Evolutionary conservation across 257 asterid genomes (phyloP), one percentile per base, ranked within the genome.

Genomic region (Rhazya stricta): DNA sequence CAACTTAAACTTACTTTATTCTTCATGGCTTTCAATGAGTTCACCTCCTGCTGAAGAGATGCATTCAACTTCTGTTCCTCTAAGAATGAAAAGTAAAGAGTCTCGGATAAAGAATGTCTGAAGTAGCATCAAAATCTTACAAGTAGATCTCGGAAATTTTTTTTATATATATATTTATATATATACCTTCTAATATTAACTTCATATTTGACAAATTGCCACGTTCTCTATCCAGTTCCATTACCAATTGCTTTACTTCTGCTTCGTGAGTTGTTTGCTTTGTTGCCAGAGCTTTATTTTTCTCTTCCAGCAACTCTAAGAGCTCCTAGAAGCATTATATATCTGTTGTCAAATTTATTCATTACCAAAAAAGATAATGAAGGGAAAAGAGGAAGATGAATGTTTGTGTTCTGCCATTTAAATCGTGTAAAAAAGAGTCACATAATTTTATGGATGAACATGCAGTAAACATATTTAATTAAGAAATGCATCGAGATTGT

Each of bases 11-110:
- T 89, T 86, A 92, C 99, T 76, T 90, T 83, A 77, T 80, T 85
- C 76, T 85, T 91, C 77, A 84, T 91, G 10, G 67, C 89, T 84
- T 91, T 88, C 79, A 91, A 67, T 37, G 84, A 85, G 84, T 82
- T 86, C 83, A 95, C 79, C 87, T 95, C 98, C 78, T 81, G 88
- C 86, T 84, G 98, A 78, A 85, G 67, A 48, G 88, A 85, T 68
- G 78, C 85, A 72, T 82, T 89, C 87, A 87, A 79, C 85, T 84
- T 92, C 94, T 89, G 93, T 87, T 91, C 98, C 86, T 91, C 99
- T 95, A 84, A 69, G 80, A 80, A 78, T 79, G 65, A 67, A 80
- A 77, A 43, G 78, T 62, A 82, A n/a, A 76, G 81, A 56, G 36
- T 43, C 83, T 77, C 54, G 69, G 75, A 67, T 61, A 54, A 32